phyloP scores from a whole-genome alignment of 768 basidiomycete species.

The Boletellus ananiceps region DNA sequence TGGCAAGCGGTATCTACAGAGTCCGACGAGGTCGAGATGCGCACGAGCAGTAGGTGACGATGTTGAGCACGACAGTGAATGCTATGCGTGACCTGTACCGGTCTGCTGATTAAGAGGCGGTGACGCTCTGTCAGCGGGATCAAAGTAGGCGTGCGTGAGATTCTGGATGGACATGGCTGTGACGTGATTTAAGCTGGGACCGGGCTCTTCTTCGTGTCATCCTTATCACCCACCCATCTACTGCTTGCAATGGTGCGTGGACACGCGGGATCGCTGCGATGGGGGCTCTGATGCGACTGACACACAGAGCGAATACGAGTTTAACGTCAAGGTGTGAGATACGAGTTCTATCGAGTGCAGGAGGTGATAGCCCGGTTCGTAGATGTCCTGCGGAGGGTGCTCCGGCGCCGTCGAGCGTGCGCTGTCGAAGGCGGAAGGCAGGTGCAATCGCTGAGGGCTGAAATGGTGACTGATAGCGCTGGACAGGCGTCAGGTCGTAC shows the following conservation, averaged over 20 bases:
- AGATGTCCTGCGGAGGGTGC: conserved; percentile 90
- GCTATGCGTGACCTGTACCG: too few species aligned
- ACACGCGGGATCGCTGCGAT: background rate
- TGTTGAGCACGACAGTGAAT: too few species aligned
- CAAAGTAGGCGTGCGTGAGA: conserved; percentile 10
- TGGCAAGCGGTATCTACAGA: conserved; percentile 78
- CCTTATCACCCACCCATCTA: conserved; percentile 1
- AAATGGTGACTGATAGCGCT: background rate
- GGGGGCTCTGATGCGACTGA: conserved; percentile 1
- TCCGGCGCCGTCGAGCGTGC: conserved; percentile 77
- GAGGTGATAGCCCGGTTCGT: conserved; percentile 1
- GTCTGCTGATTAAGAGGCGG: too few species aligned
- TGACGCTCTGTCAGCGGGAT: background rate
- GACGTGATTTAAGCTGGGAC: conserved; percentile 1
- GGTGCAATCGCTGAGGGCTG: background rate
- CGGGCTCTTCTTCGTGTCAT: background rate
- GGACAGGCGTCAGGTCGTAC: conserved; percentile 34
- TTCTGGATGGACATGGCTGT: background rate
- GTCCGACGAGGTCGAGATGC: conserved; percentile 61
- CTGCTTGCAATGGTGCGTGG: conserved; percentile 18
- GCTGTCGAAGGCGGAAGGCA: conserved; percentile 56
- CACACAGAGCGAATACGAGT: conserved; percentile 49
- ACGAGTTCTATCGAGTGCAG: background rate
- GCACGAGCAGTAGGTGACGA: conserved; percentile 10
- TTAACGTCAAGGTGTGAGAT: conserved; percentile 70